Conservation (phyloP, 1,284 basidiomycete genomes). For the Leccinum holopus region DNA sequence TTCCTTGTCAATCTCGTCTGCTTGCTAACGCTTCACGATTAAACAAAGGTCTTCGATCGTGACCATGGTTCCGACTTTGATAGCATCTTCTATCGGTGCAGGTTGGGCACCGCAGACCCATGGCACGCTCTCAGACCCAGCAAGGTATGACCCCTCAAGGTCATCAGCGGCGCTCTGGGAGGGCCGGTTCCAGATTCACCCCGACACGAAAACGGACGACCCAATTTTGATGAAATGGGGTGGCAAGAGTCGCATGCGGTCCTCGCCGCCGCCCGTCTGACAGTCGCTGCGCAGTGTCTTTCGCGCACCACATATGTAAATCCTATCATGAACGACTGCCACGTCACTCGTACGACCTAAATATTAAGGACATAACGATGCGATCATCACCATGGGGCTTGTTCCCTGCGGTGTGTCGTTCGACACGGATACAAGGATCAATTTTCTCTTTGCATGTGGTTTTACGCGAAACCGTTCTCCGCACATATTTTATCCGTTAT, state of each 20-base stretch:
- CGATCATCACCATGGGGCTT: conserved; percentile 1
- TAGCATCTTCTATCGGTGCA: conserved; percentile 83
- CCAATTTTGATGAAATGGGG: conserved; percentile 45
- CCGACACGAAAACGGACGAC: conserved; percentile 66
- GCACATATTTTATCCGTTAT: conserved; percentile 29
- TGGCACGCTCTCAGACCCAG: conserved; percentile 72
- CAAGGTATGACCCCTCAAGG: conserved; percentile 70
- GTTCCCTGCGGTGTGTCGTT: conserved; percentile 13
- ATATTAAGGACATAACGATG: conserved; percentile 14
- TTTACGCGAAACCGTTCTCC: neutral
- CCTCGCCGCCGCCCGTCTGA: conserved; percentile 24
- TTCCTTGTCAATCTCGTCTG: neutral
- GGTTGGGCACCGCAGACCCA: conserved; percentile 61
- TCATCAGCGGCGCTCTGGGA: conserved; percentile 79
- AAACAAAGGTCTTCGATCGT: conserved; percentile 60
- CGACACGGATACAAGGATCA: neutral
- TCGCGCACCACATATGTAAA: conserved; percentile 1
- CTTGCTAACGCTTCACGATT: conserved; percentile 7
- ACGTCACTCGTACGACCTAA: conserved; percentile 9
- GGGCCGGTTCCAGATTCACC: conserved; percentile 84
- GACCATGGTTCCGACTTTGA: conserved; percentile 86
- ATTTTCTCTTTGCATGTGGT: neutral
- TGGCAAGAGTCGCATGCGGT: conserved; percentile 11
- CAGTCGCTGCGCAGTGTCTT: conserved; percentile 4
- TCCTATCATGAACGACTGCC: conserved; percentile 6